phyloP scores from a whole-genome alignment of 2,329 filamentous ascomycete species.

The Xylariales sp. region DNA sequence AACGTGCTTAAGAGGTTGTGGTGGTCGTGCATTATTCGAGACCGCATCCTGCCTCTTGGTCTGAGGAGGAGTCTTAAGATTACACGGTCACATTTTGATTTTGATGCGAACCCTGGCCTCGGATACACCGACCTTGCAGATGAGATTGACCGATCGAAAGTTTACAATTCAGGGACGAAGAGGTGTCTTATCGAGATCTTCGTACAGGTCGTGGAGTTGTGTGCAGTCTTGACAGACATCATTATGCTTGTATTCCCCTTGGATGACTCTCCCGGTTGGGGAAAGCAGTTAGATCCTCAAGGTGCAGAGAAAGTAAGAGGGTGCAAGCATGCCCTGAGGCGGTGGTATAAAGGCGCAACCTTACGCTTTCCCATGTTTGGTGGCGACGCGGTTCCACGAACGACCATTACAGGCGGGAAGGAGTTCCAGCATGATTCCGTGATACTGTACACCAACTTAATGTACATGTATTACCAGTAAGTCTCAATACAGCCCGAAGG shows the following conservation, averaged over 20 bases:
- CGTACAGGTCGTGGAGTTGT: conserved; percentile 40
- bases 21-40: conserved; percentile 52
- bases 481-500: conserved; percentile 10
- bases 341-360: conserved; percentile 35
- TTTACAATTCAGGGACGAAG: conserved; percentile 42
- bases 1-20: conserved; percentile 44
- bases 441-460: conserved; percentile 40
- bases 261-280: conserved; percentile 36
- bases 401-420: conserved; percentile 16
- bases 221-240: conserved; percentile 41
- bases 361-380: conserved; percentile 34
- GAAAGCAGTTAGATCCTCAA: conserved; percentile 25
- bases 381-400: conserved; percentile 21
- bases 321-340: conserved; percentile 30
- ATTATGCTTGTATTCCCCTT: conserved; percentile 39
- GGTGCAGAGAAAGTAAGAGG: conserved; percentile 26
- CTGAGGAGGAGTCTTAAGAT: conserved; percentile 48
- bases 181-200: conserved; percentile 37
- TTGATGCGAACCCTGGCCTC: conserved; percentile 31
- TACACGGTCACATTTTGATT: conserved; percentile 40
- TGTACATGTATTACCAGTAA: conserved; percentile 50
- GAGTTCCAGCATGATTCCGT: conserved; percentile 35
- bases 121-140: conserved; percentile 38
- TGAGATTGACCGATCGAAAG: conserved; percentile 38
- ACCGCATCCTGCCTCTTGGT: conserved; percentile 44